Percentiles rank a stretch among this genome's conserved stretches.
phyloP scores from a whole-genome alignment of 495 filamentous ascomycete genomes.

The Podospora anserina region DNA sequence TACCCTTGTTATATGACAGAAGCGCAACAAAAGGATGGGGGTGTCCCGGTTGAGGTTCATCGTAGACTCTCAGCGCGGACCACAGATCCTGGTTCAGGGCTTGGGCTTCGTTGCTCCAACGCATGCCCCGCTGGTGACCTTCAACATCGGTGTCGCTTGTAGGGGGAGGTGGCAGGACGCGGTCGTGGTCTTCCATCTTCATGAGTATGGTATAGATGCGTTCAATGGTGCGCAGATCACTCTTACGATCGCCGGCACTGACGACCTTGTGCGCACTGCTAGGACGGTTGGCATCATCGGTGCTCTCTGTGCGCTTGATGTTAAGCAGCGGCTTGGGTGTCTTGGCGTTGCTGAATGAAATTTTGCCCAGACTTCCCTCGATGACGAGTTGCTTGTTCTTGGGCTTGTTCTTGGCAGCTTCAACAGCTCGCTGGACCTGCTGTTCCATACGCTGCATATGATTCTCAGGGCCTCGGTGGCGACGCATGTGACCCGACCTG shows the following conservation, averaged over 20 bases:
- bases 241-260: constrained; percentile 69
- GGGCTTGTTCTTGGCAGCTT: constrained; percentile 92
- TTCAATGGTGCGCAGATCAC: constrained; percentile 79
- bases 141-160: constrained; percentile 60
- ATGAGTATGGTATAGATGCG: constrained; percentile 81
- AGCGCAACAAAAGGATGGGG: constrained; percentile 97
- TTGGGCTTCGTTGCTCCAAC: constrained; percentile 69
- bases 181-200: constrained; percentile 89
- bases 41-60: constrained; percentile 71
- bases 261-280: constrained; percentile 49
- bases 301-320: constrained; percentile 82
- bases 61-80: constrained; percentile 81
- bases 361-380: constrained; percentile 97
- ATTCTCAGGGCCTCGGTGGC: constrained; percentile 79
- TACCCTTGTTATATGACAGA: constrained; percentile 91
- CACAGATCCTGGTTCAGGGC: constrained; percentile 77
- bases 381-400: constrained; percentile 99
- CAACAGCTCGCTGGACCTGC: constrained; percentile 94
- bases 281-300: constrained; percentile 47
- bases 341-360: constrained; percentile 97
- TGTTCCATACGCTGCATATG: constrained; percentile 99
- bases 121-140: constrained; percentile 60
- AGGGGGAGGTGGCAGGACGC: constrained; percentile 70
- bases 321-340: constrained; percentile 92
- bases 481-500: constrained; percentile 65